These are phyloP conservation scores for Hypsizygus ulmarius DNA, from an alignment of 1,284 basidiomycete genomes.

Conservation along the genomic window DNA sequence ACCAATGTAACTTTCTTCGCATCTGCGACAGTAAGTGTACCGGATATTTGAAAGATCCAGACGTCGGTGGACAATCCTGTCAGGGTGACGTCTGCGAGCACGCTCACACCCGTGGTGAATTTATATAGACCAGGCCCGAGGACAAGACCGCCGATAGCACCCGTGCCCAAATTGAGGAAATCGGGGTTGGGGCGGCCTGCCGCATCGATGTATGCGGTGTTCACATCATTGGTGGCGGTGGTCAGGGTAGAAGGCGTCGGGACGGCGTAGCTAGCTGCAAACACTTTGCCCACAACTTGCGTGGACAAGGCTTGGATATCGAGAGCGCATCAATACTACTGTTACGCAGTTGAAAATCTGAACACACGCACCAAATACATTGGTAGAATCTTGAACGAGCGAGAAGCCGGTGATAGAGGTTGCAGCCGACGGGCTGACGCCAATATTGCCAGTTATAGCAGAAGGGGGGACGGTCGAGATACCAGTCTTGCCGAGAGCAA, in stretches of 20 bases:
- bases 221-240: not conserved
- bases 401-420: not conserved
- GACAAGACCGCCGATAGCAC: not conserved
- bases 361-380: too few relatives aligned
- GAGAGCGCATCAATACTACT: too few relatives aligned
- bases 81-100: not conserved
- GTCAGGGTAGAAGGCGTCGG: not conserved
- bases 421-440: not conserved
- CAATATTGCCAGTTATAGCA: not conserved
- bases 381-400: not conserved
- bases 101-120: not conserved
- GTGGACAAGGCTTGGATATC: too few relatives aligned
- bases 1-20: not conserved
- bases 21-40: not conserved
- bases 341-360: too few relatives aligned
- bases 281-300: not conserved
- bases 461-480: not conserved
- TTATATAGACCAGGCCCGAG: constrained; percentile 1
- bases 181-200: not conserved
- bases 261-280: not conserved
- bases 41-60: not conserved
- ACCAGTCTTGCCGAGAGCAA: not conserved
- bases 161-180: not conserved
- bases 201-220: not conserved
- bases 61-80: not conserved